These are phyloP conservation scores for Penicillium sp. DNA, from an alignment of 2,329 filamentous ascomycete species.

Conservation along the genomic window DNA sequence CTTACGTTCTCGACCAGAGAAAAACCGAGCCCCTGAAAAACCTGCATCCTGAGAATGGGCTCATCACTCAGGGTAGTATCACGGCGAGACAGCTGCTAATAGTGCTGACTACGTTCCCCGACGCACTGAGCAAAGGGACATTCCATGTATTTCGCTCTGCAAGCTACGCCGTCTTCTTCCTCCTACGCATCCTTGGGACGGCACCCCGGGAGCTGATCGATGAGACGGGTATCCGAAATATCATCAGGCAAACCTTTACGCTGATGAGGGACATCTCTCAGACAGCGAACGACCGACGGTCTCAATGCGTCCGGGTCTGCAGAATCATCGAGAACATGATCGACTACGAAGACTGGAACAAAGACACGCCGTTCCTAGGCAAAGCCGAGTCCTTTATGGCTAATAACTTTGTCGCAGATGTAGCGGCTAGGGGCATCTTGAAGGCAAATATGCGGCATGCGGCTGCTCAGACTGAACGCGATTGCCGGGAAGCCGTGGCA, in stretches of 20 bases:
- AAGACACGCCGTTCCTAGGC: slow-evolving; percentile 1
- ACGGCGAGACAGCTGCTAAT: slow-evolving; percentile 3
- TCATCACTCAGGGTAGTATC: neutral
- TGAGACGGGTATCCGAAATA: slow-evolving; percentile 2
- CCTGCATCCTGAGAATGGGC: neutral
- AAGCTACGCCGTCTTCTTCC: slow-evolving; percentile 6
- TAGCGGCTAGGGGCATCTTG: slow-evolving; percentile 5
- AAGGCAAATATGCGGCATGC: slow-evolving; percentile 2
- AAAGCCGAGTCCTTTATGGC: slow-evolving; percentile 5
- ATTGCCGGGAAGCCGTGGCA: neutral
- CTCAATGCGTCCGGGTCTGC: slow-evolving; percentile 4
- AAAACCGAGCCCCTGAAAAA: neutral
- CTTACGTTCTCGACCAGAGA: slow-evolving; percentile 1
- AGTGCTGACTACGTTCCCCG: slow-evolving; percentile 1
- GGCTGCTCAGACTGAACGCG: slow-evolving; percentile 1
- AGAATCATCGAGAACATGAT: slow-evolving; percentile 7
- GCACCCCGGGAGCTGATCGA: neutral
- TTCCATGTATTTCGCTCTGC: slow-evolving; percentile 3
- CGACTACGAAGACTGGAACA: slow-evolving; percentile 4
- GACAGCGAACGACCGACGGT: slow-evolving; percentile 1
- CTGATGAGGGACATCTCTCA: slow-evolving; percentile 3
- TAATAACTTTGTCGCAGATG: slow-evolving; percentile 5
- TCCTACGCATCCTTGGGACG: slow-evolving; percentile 3
- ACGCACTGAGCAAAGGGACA: neutral
- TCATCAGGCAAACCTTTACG: slow-evolving; percentile 1